A percentile compares a stretch with the other conserved stretches of the same genome.
Conservation (phyloP, 208 protist species). For the Novymonas esmeraldas region DNA sequence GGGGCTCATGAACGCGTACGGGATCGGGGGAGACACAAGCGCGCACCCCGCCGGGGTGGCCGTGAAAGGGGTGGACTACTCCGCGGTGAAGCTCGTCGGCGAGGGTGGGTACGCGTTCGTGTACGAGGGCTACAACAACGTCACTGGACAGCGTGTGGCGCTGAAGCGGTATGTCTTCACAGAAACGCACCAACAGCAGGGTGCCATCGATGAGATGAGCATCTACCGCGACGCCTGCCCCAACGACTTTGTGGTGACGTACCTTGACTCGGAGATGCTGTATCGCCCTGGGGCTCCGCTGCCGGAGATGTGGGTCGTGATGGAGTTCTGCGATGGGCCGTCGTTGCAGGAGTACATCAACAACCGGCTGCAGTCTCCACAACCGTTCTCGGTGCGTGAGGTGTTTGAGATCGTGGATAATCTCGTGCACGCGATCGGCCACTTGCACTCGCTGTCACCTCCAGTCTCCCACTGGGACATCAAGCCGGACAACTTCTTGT, state of each 20-base stretch:
- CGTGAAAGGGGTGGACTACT: conserved; percentile 60
- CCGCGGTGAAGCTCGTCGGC: conserved; percentile 43
- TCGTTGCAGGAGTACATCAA: conserved; percentile 74
- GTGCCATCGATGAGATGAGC: conserved; percentile 26
- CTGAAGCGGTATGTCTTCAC: conserved; percentile 50
- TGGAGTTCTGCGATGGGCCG: conserved; percentile 68
- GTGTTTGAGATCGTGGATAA: conserved; percentile 63
- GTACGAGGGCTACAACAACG: conserved; percentile 50
- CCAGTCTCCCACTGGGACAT: conserved; percentile 94
- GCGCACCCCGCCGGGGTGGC: conserved; percentile 30
- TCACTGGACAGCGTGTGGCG: conserved; percentile 37
- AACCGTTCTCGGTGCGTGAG: conserved; percentile 47
- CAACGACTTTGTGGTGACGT: conserved; percentile 38
- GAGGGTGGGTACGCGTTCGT: conserved; percentile 68
- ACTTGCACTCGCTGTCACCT: conserved; percentile 72
- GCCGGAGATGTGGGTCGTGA: conserved; percentile 78
- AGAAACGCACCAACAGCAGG: conserved; percentile 32
- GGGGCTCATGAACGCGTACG: conserved; percentile 19
- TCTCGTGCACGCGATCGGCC: conserved; percentile 57
- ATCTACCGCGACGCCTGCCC: conserved; percentile 44
- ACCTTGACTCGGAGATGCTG: conserved; percentile 39
- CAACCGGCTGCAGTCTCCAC: conserved; percentile 44
- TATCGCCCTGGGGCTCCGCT: conserved; percentile 23
- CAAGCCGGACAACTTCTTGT: conserved; percentile 94
- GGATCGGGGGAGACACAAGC: conserved; percentile 5